Evolutionary conservation across 768 basidiomycete species (phyloP).

Genomic region (Termitomyces sp.): DNA sequence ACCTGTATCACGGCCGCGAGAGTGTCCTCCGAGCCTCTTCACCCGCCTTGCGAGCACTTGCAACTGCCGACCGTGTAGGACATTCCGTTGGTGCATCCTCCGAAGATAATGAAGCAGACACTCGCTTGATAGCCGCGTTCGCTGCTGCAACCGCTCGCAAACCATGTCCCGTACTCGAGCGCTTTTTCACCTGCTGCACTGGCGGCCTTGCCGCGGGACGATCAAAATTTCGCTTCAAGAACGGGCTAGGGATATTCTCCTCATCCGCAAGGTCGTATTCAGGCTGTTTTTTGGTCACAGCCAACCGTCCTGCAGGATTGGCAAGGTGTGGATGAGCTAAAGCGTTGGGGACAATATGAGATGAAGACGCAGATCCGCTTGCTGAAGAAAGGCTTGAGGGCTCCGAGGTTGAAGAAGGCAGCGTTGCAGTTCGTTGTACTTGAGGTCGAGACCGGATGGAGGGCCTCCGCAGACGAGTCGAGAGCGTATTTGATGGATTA

Average conservation of each 20-base stretch:
- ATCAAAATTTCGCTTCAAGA: conserved; percentile 46
- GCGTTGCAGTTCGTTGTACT: conserved; percentile 10
- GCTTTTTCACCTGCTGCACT: conserved; percentile 25
- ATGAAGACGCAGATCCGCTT: conserved; percentile 13
- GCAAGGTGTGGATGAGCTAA: conserved; percentile 39
- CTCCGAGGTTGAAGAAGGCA: conserved; percentile 35
- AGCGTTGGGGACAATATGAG: conserved; percentile 27
- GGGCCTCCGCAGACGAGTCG: conserved; percentile 49
- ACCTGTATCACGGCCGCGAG: conserved; percentile 23
- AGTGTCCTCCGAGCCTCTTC: conserved; percentile 49
- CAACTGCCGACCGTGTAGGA: conserved; percentile 33
- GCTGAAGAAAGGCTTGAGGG: conserved; percentile 24
- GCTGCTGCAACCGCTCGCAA: conserved; percentile 59
- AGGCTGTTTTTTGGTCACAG: conserved; percentile 23
- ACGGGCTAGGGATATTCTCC: conserved; percentile 83
- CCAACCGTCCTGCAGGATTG: conserved; percentile 12
- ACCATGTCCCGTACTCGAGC: conserved; percentile 46
- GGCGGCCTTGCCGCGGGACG: conserved; percentile 16
- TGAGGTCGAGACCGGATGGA: conserved; percentile 44
- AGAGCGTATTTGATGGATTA: conserved; percentile 19
- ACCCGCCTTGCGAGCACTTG: conserved; percentile 40
- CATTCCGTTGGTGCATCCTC: conserved; percentile 10
- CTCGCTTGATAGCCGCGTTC: conserved; percentile 35
- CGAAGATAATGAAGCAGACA: conserved; percentile 10
- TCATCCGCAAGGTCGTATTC: conserved; percentile 71